Conservation (phyloP, 805 yeast genomes). For the Cyberlindnera petersonii region DNA sequence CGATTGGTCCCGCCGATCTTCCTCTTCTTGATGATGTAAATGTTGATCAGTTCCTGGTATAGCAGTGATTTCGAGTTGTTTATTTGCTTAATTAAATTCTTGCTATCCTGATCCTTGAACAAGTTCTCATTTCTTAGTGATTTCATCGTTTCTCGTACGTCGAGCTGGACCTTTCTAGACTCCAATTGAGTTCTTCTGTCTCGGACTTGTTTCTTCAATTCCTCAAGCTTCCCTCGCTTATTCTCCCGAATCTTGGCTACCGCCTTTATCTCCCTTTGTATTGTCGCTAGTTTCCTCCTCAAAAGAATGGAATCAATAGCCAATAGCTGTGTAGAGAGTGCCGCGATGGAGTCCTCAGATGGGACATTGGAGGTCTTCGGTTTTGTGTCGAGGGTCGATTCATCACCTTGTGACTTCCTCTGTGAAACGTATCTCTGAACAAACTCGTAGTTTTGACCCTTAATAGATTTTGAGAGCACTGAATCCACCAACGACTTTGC, state of each 20-base stretch:
- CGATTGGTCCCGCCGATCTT: conserved; percentile 14
- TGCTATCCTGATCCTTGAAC: conserved; percentile 15
- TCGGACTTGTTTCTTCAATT: neutral
- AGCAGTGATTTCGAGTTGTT: conserved; percentile 21
- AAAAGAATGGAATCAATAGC: conserved; percentile 22
- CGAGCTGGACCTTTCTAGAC: neutral
- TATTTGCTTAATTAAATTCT: conserved; percentile 21
- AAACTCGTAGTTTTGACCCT: conserved; percentile 15
- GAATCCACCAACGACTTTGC: conserved; percentile 11
- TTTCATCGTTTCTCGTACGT: neutral
- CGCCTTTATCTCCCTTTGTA: conserved; percentile 10
- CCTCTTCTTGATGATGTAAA: conserved; percentile 20
- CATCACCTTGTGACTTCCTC: neutral
- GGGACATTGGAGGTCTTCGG: conserved; percentile 6
- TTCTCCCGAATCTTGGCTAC: neutral
- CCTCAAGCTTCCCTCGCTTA: neutral
- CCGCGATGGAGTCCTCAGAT: conserved; percentile 17
- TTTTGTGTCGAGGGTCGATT: neutral
- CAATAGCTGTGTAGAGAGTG: conserved; percentile 22
- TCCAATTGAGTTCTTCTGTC: conserved; percentile 2
- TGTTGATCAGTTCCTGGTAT: conserved; percentile 24
- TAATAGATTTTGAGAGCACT: conserved; percentile 15
- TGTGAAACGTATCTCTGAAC: conserved; percentile 8
- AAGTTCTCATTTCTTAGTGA: conserved; percentile 2
- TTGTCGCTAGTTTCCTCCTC: conserved; percentile 15